A percentile compares a stretch with the other conserved stretches of the same genome.
Conservation (phyloP, 495 filamentous ascomycete species). For the Trichoderma erinaceum region DNA sequence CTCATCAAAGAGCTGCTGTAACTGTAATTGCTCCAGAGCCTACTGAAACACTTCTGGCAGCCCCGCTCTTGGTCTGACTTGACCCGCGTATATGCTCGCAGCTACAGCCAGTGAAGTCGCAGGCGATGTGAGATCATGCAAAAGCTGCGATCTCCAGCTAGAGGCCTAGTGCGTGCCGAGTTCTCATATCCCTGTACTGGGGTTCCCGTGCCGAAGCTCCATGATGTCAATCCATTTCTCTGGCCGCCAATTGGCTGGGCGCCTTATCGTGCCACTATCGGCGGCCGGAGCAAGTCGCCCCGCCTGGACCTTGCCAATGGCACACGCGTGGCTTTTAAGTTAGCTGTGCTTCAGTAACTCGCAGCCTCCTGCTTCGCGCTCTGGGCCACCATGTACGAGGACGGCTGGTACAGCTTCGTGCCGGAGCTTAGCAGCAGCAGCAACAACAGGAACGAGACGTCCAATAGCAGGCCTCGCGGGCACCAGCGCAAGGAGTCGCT, state of each 20-base stretch:
- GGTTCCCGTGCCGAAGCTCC: background rate
- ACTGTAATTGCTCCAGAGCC: background rate
- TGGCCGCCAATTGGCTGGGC: background rate
- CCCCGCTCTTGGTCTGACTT: background rate
- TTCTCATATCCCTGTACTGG: conserved; percentile 3
- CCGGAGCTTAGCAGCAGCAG: conserved; percentile 46
- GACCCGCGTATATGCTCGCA: background rate
- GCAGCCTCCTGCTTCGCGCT: conserved; percentile 2
- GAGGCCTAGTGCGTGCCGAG: background rate
- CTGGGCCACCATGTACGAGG: conserved; percentile 56
- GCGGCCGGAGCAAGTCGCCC: background rate
- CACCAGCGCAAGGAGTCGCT: conserved; percentile 58
- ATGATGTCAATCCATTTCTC: background rate
- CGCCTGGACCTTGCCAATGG: background rate
- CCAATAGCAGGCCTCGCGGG: conserved; percentile 32
- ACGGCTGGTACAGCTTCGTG: conserved; percentile 65
- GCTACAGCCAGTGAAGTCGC: background rate
- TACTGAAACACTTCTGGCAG: background rate
- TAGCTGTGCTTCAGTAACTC: background rate
- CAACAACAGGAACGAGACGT: conserved; percentile 24
- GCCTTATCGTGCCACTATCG: background rate
- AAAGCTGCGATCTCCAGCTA: conserved; percentile 3
- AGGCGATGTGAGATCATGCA: conserved; percentile 7
- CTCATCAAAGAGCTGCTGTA: background rate
- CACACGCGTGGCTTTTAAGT: conserved; percentile 1